Conservation (phyloP, 495 filamentous ascomycete genomes). For the Penicillium paxilli region DNA sequence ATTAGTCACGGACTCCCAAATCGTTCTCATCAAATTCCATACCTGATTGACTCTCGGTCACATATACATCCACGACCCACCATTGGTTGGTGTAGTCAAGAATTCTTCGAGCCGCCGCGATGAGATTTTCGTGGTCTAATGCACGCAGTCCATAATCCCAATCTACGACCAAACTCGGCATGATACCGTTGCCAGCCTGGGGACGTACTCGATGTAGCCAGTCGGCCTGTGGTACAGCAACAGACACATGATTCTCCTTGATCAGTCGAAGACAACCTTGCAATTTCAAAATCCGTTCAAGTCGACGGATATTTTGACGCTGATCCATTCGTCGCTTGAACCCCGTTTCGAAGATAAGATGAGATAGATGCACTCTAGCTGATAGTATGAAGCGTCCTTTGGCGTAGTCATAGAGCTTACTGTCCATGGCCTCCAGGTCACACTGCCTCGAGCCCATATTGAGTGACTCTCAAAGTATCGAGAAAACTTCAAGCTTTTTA, state of each 20-base stretch:
- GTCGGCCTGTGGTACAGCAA: not conserved
- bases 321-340: not conserved
- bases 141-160: slow-evolving; percentile 1
- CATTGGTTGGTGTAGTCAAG: slow-evolving; percentile 3
- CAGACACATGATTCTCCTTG: not conserved
- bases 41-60: slow-evolving; percentile 2
- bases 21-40: too few species aligned
- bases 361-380: slow-evolving; percentile 1
- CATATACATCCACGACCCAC: slow-evolving; percentile 19
- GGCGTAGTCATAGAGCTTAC: not conserved
- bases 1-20: too few species aligned
- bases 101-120: slow-evolving; percentile 1
- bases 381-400: not conserved
- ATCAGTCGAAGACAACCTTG: slow-evolving; percentile 2
- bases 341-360: not conserved
- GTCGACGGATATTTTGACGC: not conserved
- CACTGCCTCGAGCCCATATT: not conserved
- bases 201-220: not conserved
- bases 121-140: slow-evolving; percentile 10
- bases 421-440: not conserved
- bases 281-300: not conserved
- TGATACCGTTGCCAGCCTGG: not conserved
- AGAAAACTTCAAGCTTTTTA: too few species aligned
- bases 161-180: not conserved
- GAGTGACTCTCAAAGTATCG: not conserved